Evolutionary conservation across 2,329 filamentous ascomycete species (phyloP).

Genomic region (Trichophyton equinum): DNA sequence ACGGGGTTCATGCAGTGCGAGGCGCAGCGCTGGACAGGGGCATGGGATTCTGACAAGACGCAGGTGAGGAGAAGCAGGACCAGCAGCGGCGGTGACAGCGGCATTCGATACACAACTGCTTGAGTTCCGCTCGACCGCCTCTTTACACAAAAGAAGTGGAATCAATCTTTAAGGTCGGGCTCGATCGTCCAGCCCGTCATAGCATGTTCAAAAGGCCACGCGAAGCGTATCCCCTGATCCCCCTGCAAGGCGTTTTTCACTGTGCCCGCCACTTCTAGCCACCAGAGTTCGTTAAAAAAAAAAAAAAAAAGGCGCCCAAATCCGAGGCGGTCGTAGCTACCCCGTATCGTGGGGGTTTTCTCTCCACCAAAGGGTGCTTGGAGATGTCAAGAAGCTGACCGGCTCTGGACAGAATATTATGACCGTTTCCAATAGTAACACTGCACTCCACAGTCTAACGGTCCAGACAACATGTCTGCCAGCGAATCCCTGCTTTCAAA

Average conservation of each 20-base stretch:
- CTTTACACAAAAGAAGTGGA: too few relatives aligned
- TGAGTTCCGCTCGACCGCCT: too few relatives aligned
- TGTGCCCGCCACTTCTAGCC: constrained; percentile 1
- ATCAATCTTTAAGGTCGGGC: too few relatives aligned
- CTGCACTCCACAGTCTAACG: neutral
- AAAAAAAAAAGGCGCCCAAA: too few relatives aligned
- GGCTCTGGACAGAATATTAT: neutral
- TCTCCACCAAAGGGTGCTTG: neutral
- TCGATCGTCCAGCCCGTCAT: neutral
- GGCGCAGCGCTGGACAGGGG: neutral
- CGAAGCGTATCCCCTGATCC: constrained; percentile 1
- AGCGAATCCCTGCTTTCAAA: neutral
- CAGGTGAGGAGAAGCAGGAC: neutral
- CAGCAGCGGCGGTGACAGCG: neutral
- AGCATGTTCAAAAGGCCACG: neutral
- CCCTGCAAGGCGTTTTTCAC: constrained; percentile 1
- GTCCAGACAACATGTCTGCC: neutral
- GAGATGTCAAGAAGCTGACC: neutral
- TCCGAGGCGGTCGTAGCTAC: too few relatives aligned
- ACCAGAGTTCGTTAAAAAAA: neutral
- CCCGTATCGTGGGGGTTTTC: neutral
- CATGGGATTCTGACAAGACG: neutral
- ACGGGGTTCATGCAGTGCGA: neutral
- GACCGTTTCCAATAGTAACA: neutral
- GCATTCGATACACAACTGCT: too few relatives aligned